phyloP scores from a whole-genome alignment of 768 basidiomycete genomes.

The Pholiota conissans region DNA sequence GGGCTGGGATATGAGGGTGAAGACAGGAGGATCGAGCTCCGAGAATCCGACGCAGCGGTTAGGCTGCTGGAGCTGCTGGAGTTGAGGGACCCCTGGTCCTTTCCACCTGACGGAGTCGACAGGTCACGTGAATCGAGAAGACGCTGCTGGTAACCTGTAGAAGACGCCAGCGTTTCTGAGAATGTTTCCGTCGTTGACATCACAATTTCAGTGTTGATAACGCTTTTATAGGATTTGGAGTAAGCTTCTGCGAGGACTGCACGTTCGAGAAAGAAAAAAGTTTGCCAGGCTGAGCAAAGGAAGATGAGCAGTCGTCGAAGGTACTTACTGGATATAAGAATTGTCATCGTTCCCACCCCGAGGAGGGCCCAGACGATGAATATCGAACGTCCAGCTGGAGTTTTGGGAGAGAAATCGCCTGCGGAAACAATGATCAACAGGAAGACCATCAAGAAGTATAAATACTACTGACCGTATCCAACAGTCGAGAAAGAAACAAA shows the following conservation, averaged over 20 bases:
- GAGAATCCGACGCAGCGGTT: not conserved
- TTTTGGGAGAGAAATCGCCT: slow-evolving; percentile 63
- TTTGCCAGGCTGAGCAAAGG: no score
- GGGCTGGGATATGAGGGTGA: not conserved
- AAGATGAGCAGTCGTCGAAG: no score
- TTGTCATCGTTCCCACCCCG: slow-evolving; percentile 76
- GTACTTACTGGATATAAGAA: slow-evolving; percentile 64
- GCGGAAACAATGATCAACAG: not conserved
- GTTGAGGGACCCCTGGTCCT: not conserved
- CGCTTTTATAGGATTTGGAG: slow-evolving; percentile 61
- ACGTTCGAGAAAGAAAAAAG: not conserved
- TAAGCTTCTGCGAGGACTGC: slow-evolving; percentile 54
- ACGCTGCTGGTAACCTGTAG: not conserved
- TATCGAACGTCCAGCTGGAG: slow-evolving; percentile 70
- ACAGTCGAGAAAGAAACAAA: slow-evolving; percentile 75
- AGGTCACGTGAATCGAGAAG: not conserved
- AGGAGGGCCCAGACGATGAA: slow-evolving; percentile 80
- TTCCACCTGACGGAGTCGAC: not conserved
- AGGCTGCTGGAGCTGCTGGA: not conserved
- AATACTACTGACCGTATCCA: slow-evolving; percentile 52
- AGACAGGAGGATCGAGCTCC: not conserved
- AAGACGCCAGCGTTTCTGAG: no score
- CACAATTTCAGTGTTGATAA: slow-evolving; percentile 39
- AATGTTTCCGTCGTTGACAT: not conserved
- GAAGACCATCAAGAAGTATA: not conserved